These are phyloP conservation scores for Metarhizium anisopliae DNA, from an alignment of 2,329 filamentous ascomycete genomes.

Conservation along the genomic window DNA sequence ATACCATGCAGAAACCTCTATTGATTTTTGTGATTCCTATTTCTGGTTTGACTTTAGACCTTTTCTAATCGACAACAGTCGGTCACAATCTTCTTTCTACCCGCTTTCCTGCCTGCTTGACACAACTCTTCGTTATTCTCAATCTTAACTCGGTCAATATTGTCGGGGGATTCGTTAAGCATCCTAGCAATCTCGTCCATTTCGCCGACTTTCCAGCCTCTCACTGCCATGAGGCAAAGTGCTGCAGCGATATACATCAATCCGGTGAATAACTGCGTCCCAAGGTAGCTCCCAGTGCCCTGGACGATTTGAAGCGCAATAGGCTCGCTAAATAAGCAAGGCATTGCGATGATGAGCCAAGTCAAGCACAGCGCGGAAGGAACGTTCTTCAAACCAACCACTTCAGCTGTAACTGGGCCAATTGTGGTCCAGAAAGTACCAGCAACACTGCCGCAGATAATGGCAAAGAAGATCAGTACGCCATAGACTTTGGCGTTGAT, in stretches of 20 bases:
- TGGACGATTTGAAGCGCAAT: conserved; percentile 49
- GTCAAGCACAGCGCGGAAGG: conserved; percentile 60
- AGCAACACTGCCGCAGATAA: conserved; percentile 61
- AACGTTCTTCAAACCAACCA: conserved; percentile 60
- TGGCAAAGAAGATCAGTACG: conserved; percentile 60
- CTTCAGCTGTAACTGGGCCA: conserved; percentile 62
- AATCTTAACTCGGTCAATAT: conserved; percentile 21
- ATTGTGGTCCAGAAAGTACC: conserved; percentile 65
- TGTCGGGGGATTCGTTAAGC: conserved; percentile 18
- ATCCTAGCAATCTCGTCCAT: conserved; percentile 22
- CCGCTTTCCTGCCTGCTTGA: conserved; percentile 18
- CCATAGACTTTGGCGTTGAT: conserved; percentile 55
- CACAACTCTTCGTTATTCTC: conserved; percentile 21
- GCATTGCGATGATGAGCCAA: conserved; percentile 64
- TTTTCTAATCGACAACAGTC: conserved; percentile 20
- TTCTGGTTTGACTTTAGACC: conserved; percentile 12
- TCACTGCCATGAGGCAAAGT: conserved; percentile 21
- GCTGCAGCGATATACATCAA: conserved; percentile 48
- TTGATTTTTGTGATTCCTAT: neutral
- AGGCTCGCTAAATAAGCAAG: conserved; percentile 58
- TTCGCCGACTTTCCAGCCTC: conserved; percentile 30
- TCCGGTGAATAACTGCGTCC: conserved; percentile 50
- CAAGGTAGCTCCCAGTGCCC: conserved; percentile 37
- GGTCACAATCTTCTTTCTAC: conserved; percentile 22
- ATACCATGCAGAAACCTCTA: neutral